Evolutionary conservation across 2,329 filamentous ascomycete genomes (phyloP).

Genomic region (Exophiala bonariae): DNA sequence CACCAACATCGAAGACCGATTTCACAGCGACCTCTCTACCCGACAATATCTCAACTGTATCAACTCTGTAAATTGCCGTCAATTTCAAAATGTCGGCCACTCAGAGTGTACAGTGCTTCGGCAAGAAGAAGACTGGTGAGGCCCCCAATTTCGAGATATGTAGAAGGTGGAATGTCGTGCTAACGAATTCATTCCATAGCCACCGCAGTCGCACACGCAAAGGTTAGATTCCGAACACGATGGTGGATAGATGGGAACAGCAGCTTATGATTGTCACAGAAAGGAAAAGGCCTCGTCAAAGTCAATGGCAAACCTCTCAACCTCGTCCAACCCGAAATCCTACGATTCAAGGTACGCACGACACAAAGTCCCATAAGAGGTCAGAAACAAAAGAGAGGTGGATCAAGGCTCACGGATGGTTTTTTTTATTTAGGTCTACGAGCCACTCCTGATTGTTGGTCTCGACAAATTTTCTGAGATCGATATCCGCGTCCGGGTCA

Average conservation of each 20-base stretch:
- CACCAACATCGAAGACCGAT: constrained; percentile 2
- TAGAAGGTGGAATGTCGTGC: constrained; percentile 19
- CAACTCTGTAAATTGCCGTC: constrained; percentile 21
- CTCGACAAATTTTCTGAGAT: constrained; percentile 96
- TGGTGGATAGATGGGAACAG: constrained; percentile 3
- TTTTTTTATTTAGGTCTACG: constrained; percentile 76
- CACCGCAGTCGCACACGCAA: constrained; percentile 88
- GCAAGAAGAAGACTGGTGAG: constrained; percentile 84
- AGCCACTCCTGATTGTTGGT: constrained; percentile 94
- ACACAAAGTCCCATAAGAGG: constrained; percentile 7
- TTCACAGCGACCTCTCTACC: constrained; percentile 2
- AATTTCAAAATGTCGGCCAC: constrained; percentile 69
- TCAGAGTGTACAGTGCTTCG: constrained; percentile 95
- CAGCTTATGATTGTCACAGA: constrained; percentile 43
- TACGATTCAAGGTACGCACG: constrained; percentile 84
- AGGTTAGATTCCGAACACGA: constrained; percentile 57
- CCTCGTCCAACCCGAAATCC: constrained; percentile 92
- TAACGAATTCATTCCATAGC: constrained; percentile 52
- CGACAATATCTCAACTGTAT: constrained; percentile 15
- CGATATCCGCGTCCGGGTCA: constrained; percentile 95
- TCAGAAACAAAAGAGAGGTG: constrained; percentile 11
- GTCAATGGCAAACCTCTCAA: constrained; percentile 96
- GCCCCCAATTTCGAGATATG: background rate
- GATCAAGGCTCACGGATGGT: too few species aligned
- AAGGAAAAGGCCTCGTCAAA: constrained; percentile 89